phyloP scores from a whole-genome alignment of 495 filamentous ascomycete species.

The Delitschia confertaspora region DNA sequence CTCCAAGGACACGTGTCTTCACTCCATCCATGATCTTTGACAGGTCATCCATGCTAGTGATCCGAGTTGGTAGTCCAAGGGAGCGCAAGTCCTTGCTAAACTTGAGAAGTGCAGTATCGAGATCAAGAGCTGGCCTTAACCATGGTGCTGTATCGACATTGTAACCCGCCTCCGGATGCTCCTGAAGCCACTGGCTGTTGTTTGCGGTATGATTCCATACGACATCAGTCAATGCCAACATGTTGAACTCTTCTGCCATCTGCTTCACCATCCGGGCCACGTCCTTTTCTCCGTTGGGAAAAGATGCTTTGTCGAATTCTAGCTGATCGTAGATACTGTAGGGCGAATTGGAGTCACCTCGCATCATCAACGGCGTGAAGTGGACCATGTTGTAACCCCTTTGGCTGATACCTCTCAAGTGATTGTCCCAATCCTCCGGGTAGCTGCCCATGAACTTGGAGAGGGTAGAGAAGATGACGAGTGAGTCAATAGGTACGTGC shows the following conservation, averaged over 20 bases:
- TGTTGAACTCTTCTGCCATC: constrained; percentile 75
- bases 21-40: constrained; percentile 73
- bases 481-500: constrained; percentile 67
- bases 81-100: constrained; percentile 60
- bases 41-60: constrained; percentile 66
- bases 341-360: constrained; percentile 86
- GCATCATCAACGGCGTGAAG: constrained; percentile 86
- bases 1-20: constrained; percentile 67
- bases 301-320: constrained; percentile 69
- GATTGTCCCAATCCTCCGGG: constrained; percentile 78
- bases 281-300: constrained; percentile 82
- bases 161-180: constrained; percentile 93
- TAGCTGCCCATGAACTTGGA: constrained; percentile 97
- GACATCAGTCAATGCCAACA: constrained; percentile 89
- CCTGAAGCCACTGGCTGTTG: constrained; percentile 88
- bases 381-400: constrained; percentile 98
- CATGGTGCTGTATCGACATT: constrained; percentile 89
- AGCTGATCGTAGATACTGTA: constrained; percentile 95
- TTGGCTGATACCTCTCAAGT: constrained; percentile 75
- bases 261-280: constrained; percentile 63
- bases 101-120: constrained; percentile 76
- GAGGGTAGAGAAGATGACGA: constrained; percentile 88
- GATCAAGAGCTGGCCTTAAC: constrained; percentile 76
- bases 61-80: constrained; percentile 62
- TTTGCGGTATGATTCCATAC: constrained; percentile 98